A percentile compares a stretch with the other conserved stretches of the same genome.
These are phyloP conservation scores for Tylopilus sp. DNA, from an alignment of 1,284 basidiomycete species.

Conservation along the genomic window DNA sequence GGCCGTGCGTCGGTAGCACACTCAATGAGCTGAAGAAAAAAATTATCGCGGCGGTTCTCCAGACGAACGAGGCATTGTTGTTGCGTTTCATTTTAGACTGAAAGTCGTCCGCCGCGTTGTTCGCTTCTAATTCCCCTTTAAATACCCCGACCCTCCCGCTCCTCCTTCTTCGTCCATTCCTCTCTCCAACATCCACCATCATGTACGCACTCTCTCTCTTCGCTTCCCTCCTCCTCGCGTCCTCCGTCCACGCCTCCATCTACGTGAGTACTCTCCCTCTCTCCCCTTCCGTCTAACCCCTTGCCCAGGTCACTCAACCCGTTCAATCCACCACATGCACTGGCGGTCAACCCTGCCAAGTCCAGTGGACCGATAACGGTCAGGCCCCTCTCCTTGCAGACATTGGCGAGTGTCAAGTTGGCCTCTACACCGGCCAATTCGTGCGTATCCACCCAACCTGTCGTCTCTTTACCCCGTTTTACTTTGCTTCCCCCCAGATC, in stretches of 20 bases:
- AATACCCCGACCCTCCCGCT: slow-evolving; percentile 18
- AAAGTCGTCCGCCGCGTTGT: slow-evolving; percentile 14
- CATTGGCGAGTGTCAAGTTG: slow-evolving; percentile 51
- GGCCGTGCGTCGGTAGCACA: too few species aligned
- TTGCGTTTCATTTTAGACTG: slow-evolving; percentile 10
- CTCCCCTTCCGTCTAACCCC: neutral
- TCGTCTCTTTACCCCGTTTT: slow-evolving; percentile 15
- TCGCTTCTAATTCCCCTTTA: slow-evolving; percentile 26
- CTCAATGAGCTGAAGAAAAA: too few species aligned
- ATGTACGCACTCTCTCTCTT: slow-evolving; percentile 18
- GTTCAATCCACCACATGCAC: slow-evolving; percentile 40
- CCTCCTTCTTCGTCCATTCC: neutral
- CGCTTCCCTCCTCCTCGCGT: slow-evolving; percentile 20
- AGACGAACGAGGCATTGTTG: neutral
- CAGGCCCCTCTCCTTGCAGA: slow-evolving; percentile 42
- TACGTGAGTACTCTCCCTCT: slow-evolving; percentile 18
- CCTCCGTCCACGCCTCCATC: slow-evolving; percentile 17
- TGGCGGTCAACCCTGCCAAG: slow-evolving; percentile 48
- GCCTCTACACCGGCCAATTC: slow-evolving; percentile 50
- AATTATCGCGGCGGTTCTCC: too few species aligned
- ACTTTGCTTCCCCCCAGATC: slow-evolving; percentile 20
- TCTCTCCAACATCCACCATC: neutral
- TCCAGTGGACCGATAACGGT: slow-evolving; percentile 64
- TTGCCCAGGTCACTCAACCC: slow-evolving; percentile 49
- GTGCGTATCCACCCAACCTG: slow-evolving; percentile 31